phyloP scores from a whole-genome alignment of 352 stramenopile genomes.

The Peronospora belbahrii region DNA sequence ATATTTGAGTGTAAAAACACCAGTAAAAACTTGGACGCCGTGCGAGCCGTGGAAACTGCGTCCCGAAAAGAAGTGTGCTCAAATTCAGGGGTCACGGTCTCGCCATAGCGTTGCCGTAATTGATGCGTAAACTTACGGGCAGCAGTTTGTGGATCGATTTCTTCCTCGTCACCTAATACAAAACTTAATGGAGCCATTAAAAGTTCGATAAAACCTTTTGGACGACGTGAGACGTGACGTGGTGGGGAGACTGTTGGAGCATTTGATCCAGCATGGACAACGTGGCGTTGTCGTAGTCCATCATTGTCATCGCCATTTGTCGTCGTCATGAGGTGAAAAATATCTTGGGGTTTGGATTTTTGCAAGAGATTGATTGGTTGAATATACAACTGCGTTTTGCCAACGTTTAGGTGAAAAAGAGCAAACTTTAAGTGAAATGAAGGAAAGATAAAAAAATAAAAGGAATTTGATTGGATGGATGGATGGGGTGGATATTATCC shows the following conservation, averaged over 20 bases:
- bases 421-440: too few species aligned
- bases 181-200: constrained; percentile 70
- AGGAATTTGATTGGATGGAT: too few species aligned
- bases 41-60: constrained; percentile 66
- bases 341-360: too few species aligned
- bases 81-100: constrained; percentile 50
- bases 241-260: background rate
- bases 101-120: constrained; percentile 50
- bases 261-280: background rate
- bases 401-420: too few species aligned
- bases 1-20: constrained; percentile 83
- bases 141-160: constrained; percentile 51
- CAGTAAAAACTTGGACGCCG: constrained; percentile 76
- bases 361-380: too few species aligned
- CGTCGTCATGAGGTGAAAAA: too few species aligned
- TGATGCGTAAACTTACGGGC: constrained; percentile 51
- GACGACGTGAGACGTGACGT: constrained; percentile 6
- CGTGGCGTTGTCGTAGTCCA: constrained; percentile 32
- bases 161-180: constrained; percentile 60
- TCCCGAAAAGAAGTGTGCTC: constrained; percentile 79
- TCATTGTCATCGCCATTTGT: constrained; percentile 21
- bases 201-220: constrained; percentile 70
- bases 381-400: too few species aligned
- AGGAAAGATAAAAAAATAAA: too few species aligned
- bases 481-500: too few species aligned